Evolutionary conservation across 2,329 filamentous ascomycete genomes (phyloP).

Genomic region (Nothopassalora personata): DNA sequence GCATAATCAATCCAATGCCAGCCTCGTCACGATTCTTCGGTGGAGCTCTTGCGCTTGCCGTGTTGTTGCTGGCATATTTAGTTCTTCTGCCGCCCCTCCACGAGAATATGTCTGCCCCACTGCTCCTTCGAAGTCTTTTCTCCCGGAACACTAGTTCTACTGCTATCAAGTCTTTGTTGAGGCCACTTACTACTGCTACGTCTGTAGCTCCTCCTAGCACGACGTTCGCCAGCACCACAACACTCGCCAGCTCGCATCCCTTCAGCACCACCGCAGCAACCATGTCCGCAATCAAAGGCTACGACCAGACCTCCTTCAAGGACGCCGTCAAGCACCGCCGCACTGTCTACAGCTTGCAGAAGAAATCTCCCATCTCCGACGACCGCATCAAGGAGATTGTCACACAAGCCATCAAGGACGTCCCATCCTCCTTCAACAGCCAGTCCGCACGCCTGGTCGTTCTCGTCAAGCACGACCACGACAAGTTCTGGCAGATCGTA

Average conservation of each 20-base stretch:
- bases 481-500: conserved; percentile 77
- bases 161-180: neutral
- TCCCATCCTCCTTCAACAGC: conserved; percentile 82
- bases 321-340: conserved; percentile 63
- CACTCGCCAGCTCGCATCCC: conserved; percentile 11
- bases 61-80: conserved; percentile 5
- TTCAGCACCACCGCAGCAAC: conserved; percentile 2
- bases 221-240: neutral
- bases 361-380: conserved; percentile 65
- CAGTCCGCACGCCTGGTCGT: conserved; percentile 76
- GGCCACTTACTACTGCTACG: neutral
- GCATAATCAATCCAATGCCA: neutral
- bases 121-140: neutral
- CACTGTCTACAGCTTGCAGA: conserved; percentile 46
- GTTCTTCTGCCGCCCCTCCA: neutral
- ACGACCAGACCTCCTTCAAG: conserved; percentile 47
- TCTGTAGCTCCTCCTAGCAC: neutral
- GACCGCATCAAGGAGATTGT: conserved; percentile 62
- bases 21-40: neutral
- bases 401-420: conserved; percentile 56
- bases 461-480: conserved; percentile 75
- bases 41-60: neutral
- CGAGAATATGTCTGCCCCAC: neutral
- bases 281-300: conserved; percentile 34
- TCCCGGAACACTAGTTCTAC: neutral